These are phyloP conservation scores for Fibroporia radiculosa DNA, from an alignment of 768 basidiomycete genomes.

Conservation along the genomic window DNA sequence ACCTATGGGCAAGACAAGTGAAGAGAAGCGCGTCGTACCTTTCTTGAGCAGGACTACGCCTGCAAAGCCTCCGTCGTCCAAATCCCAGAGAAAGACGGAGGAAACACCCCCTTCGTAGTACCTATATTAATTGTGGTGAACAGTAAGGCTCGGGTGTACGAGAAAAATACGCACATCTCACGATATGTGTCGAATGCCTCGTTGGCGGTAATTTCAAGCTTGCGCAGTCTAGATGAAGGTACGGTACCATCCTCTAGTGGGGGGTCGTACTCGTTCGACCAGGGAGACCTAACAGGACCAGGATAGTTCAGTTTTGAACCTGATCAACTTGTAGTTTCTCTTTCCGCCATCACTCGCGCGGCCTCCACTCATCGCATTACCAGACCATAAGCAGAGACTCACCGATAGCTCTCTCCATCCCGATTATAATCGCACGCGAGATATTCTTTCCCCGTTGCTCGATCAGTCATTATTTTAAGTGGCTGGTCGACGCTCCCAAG, in stretches of 20 bases:
- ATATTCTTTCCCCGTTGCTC: slow-evolving; percentile 77
- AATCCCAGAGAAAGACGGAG: slow-evolving; percentile 96
- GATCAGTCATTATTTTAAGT: slow-evolving; percentile 73
- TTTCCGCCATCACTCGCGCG: neutral
- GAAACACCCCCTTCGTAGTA: slow-evolving; percentile 99
- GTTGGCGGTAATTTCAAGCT: slow-evolving; percentile 88
- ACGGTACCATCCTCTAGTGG: slow-evolving; percentile 83
- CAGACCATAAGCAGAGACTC: slow-evolving; percentile 6
- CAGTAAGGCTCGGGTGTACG: neutral
- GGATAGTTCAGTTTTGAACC: neutral
- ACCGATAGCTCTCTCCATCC: slow-evolving; percentile 89
- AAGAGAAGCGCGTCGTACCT: slow-evolving; percentile 42
- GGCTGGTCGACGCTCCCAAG: slow-evolving; percentile 94
- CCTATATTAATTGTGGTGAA: slow-evolving; percentile 28
- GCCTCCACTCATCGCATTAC: neutral
- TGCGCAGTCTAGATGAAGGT: slow-evolving; percentile 78
- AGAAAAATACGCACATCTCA: slow-evolving; percentile 58
- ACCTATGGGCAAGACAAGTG: neutral
- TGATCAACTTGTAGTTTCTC: neutral
- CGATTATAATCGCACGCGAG: slow-evolving; percentile 92
- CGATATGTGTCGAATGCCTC: slow-evolving; percentile 97
- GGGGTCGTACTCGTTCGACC: slow-evolving; percentile 96
- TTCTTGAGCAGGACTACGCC: slow-evolving; percentile 97
- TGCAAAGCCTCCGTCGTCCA: slow-evolving; percentile 93
- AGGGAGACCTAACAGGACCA: slow-evolving; percentile 68